A percentile compares a stretch with the other conserved stretches of the same genome.
phyloP scores from a whole-genome alignment of 2,329 filamentous ascomycete species.

The Juglanconis oblonga region DNA sequence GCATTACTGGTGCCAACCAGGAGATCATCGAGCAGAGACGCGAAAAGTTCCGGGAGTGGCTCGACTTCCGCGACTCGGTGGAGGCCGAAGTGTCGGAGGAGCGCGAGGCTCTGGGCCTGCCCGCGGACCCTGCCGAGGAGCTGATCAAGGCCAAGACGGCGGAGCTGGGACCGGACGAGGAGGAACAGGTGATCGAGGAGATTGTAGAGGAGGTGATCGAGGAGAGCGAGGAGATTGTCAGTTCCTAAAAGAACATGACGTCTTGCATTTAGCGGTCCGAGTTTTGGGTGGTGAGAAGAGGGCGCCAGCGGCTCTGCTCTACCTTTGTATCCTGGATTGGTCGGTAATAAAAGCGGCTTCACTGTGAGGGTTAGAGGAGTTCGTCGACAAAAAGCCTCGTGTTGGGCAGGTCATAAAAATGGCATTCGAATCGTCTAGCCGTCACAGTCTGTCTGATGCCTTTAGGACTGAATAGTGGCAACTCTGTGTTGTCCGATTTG shows the following conservation, averaged over 20 bases:
- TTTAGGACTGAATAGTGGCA: too few relatives aligned
- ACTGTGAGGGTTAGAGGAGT: background rate
- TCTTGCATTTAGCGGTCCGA: background rate
- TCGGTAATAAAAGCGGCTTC: background rate
- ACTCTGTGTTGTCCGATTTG: too few relatives aligned
- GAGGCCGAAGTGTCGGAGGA: slow-evolving; percentile 72
- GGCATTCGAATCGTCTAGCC: background rate
- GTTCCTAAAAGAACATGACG: slow-evolving; percentile 6
- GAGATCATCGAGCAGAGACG: slow-evolving; percentile 88
- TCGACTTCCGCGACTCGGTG: slow-evolving; percentile 73
- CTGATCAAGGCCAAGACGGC: slow-evolving; percentile 56
- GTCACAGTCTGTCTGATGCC: too few relatives aligned
- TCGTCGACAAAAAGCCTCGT: slow-evolving; percentile 1
- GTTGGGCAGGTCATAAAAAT: slow-evolving; percentile 5
- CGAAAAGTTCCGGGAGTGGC: slow-evolving; percentile 82
- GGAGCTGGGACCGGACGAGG: slow-evolving; percentile 55
- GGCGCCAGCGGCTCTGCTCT: background rate
- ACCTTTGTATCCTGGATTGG: background rate
- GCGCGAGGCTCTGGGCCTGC: slow-evolving; percentile 63
- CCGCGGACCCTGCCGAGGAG: slow-evolving; percentile 61
- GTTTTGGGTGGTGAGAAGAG: background rate
- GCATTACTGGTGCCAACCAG: slow-evolving; percentile 88
- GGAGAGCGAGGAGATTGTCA: slow-evolving; percentile 77
- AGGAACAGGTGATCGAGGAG: slow-evolving; percentile 83
- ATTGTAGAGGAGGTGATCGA: slow-evolving; percentile 79